phyloP scores from a whole-genome alignment of 306 rosid species.

The Sechiopsis laciniata region DNA sequence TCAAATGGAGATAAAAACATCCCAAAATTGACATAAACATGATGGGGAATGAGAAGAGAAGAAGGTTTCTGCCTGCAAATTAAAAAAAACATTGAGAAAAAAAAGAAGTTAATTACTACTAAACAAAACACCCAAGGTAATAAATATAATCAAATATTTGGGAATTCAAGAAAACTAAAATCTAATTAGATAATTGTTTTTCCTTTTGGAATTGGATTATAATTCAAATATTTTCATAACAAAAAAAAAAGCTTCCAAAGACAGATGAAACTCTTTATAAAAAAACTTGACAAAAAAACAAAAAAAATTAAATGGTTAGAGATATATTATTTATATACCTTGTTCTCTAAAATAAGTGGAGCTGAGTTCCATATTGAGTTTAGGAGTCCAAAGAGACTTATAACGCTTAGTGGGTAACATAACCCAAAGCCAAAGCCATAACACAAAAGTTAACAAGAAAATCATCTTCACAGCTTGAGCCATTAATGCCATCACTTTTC shows the following conservation, averaged over 20 bases:
- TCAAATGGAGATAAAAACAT: constrained; percentile 22
- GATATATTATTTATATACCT: not conserved
- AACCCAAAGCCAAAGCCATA: constrained; percentile 20
- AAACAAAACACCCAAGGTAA: not conserved
- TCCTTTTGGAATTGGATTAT: too few species aligned
- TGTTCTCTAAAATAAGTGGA: constrained; percentile 22
- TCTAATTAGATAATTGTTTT: not conserved
- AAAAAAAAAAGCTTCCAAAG: too few species aligned
- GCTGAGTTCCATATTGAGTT: constrained; percentile 12
- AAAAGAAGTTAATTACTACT: not conserved
- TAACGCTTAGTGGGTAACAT: constrained; percentile 22
- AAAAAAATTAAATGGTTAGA: too few species aligned
- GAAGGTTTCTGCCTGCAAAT: constrained; percentile 22
- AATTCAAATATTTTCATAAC: too few species aligned
- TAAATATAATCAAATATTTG: not conserved
- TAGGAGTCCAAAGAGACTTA: constrained; percentile 14
- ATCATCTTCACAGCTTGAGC: not conserved
- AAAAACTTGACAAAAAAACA: too few species aligned
- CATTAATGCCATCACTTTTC: constrained; percentile 4
- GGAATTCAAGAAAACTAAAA: not conserved
- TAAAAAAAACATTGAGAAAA: not conserved
- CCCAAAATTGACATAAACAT: constrained; percentile 23
- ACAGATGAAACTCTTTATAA: too few species aligned
- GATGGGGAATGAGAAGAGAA: constrained; percentile 23
- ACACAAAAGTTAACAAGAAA: constrained; percentile 1